phyloP scores from a whole-genome alignment of 139 green algal species.

The Chlamydomonas sp. region DNA sequence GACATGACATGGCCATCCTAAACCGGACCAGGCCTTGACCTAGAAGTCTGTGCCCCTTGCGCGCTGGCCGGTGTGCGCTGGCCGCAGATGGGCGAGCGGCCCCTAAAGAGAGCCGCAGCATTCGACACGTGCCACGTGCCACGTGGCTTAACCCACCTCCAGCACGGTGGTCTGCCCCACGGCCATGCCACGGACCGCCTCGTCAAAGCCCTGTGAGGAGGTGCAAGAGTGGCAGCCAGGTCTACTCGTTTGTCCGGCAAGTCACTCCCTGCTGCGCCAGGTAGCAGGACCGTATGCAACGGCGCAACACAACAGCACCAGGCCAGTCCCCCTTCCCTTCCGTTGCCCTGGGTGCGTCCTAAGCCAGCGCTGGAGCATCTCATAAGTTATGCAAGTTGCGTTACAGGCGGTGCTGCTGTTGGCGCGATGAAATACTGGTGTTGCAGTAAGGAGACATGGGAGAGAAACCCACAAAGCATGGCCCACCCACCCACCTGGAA shows the following conservation, averaged over 20 bases:
- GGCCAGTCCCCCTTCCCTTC: background rate
- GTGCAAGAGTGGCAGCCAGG: background rate
- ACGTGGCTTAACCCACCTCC: slow-evolving; percentile 30
- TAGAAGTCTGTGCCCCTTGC: too few relatives aligned
- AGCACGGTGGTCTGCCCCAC: slow-evolving; percentile 66
- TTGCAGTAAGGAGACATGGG: background rate
- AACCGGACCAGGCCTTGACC: too few relatives aligned
- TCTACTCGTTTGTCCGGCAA: background rate
- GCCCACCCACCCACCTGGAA: slow-evolving; percentile 66
- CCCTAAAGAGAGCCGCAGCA: background rate
- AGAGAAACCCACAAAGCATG: too few relatives aligned
- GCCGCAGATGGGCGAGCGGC: too few relatives aligned
- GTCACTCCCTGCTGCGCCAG: too few relatives aligned
- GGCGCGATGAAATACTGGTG: background rate
- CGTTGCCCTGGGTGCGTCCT: too few relatives aligned
- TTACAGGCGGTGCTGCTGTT: too few relatives aligned
- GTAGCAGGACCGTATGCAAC: background rate
- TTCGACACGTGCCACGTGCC: background rate
- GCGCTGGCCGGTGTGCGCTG: too few relatives aligned
- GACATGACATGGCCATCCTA: too few relatives aligned
- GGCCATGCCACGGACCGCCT: slow-evolving; percentile 76
- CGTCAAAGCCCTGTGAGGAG: slow-evolving; percentile 81
- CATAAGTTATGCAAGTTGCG: too few relatives aligned
- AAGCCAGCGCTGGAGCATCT: too few relatives aligned
- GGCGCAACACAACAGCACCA: background rate